A percentile compares a stretch with the other conserved stretches of the same genome.
These are phyloP conservation scores for Botrytis galanthina DNA, from an alignment of 2,329 filamentous ascomycete species.

Conservation along the genomic window DNA sequence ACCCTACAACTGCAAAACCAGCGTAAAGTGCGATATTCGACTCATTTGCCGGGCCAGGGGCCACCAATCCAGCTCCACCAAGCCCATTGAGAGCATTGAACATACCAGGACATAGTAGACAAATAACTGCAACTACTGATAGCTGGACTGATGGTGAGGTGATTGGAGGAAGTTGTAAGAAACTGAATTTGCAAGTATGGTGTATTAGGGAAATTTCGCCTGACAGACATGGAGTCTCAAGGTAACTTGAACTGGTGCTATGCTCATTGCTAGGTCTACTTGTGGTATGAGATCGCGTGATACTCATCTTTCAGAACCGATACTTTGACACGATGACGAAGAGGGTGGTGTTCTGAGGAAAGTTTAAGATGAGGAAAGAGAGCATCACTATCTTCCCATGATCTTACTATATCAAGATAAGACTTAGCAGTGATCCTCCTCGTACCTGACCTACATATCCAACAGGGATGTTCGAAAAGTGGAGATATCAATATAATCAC, in stretches of 20 bases:
- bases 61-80: conserved; percentile 59
- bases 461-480: conserved; percentile 1
- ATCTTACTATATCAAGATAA: conserved; percentile 18
- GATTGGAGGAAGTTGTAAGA: conserved; percentile 8
- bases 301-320: conserved; percentile 12
- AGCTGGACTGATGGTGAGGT: conserved; percentile 15
- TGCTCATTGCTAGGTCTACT: conserved; percentile 17
- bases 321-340: conserved; percentile 9
- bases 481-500: neutral
- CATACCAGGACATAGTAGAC: conserved; percentile 69
- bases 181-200: conserved; percentile 1
- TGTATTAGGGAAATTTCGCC: neutral
- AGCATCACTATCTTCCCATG: conserved; percentile 10
- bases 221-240: neutral
- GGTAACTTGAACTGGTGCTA: conserved; percentile 5
- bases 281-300: conserved; percentile 14
- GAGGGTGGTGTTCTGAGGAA: conserved; percentile 10
- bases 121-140: conserved; percentile 60
- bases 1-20: conserved; percentile 54
- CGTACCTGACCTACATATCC: conserved; percentile 4
- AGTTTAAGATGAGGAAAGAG: conserved; percentile 15
- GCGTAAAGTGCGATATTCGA: conserved; percentile 45
- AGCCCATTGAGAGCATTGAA: conserved; percentile 65
- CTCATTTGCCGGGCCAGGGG: conserved; percentile 50
- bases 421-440: neutral